Evolutionary conservation across 805 yeast genomes (phyloP), one percentile per base, ranked within the genome.

Genomic region (Yarrowia sp.): DNA sequence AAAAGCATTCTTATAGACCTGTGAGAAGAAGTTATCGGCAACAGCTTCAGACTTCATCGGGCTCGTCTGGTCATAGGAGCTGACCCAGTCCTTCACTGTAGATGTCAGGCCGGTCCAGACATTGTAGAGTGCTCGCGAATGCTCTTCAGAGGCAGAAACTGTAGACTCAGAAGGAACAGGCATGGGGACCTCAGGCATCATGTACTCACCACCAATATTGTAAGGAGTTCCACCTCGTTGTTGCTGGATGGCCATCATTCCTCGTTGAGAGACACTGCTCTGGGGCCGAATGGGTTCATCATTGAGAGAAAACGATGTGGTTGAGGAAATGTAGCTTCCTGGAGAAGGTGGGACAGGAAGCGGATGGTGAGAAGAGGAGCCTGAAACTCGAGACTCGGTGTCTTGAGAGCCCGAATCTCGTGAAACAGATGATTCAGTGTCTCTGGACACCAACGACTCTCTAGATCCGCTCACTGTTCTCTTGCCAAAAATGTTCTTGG

Each of bases 81-180:
- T 42, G 13, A 58, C 64, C 64, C 64, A 58, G n/a, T 58, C 64
- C 20, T 58, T 58, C 33, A 58, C 49, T 1, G 64, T 58, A 1
- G 64, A 42, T 2, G 64, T 58, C 9, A 58, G 50, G 13, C 64
- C 64, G 4, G 64, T 58, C 64, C 64, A 58, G 15, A 58, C 64
- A 7, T 58, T 58, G 64, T 58, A 58, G 13, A 58, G 33, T 2
- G 64, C 64, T 4, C 64, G n/a, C 6, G 64, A 58, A 33, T 58
- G 64, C n/a, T 58, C 64, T 14, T 58, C 64, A 1, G 64, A 42
- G 10, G 64, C 63, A 2, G 63, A 55, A 40, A 55, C 50, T 1
- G 49, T 33, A 2, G 64, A 33, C 40, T 55, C 63, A 2, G 63
- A 1, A 8, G 20, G 47, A n/a, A 20, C 20, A 24, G 53, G 20